phyloP scores from a whole-genome alignment of 2,329 filamentous ascomycete species.

The Colletotrichum sp. region DNA sequence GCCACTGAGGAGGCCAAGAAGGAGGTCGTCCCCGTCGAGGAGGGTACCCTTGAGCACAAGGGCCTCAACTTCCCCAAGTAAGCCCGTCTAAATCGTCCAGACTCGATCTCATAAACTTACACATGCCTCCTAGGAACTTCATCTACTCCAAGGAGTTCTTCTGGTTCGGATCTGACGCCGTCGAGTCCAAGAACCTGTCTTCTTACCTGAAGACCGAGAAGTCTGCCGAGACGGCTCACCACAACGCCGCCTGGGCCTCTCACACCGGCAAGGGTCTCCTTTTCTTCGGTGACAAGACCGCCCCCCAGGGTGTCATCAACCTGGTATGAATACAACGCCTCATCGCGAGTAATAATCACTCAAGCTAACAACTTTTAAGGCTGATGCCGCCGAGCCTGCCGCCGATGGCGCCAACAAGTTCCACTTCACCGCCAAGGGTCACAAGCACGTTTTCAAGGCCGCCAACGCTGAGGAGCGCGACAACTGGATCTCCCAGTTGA shows the following conservation, averaged over 20 bases:
- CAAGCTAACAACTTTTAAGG: constrained; percentile 42
- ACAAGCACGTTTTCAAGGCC: constrained; percentile 96
- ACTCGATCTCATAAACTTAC: constrained; percentile 25
- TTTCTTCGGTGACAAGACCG: constrained; percentile 87
- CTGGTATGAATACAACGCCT: constrained; percentile 63
- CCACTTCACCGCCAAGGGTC: constrained; percentile 80
- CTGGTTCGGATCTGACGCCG: constrained; percentile 77
- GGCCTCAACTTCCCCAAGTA: constrained; percentile 87
- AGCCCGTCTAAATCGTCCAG: constrained; percentile 38
- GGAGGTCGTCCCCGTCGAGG: constrained; percentile 74
- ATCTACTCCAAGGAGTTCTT: constrained; percentile 94
- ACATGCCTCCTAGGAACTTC: constrained; percentile 68
- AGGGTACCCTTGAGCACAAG: constrained; percentile 90
- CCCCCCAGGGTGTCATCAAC: constrained; percentile 82
- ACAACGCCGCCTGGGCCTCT: constrained; percentile 85
- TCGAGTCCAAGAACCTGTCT: constrained; percentile 76
- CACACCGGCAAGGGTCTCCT: constrained; percentile 95
- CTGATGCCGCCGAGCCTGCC: constrained; percentile 72
- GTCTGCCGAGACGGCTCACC: constrained; percentile 74
- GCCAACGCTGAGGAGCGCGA: constrained; percentile 77
- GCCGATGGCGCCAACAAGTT: constrained; percentile 83
- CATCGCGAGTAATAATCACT: not conserved
- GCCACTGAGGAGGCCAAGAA: constrained; percentile 49
- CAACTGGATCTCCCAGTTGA: constrained; percentile 87
- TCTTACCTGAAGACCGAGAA: constrained; percentile 90